phyloP scores from a whole-genome alignment of 495 filamentous ascomycete genomes.

The Rhizodiscina lignyota region DNA sequence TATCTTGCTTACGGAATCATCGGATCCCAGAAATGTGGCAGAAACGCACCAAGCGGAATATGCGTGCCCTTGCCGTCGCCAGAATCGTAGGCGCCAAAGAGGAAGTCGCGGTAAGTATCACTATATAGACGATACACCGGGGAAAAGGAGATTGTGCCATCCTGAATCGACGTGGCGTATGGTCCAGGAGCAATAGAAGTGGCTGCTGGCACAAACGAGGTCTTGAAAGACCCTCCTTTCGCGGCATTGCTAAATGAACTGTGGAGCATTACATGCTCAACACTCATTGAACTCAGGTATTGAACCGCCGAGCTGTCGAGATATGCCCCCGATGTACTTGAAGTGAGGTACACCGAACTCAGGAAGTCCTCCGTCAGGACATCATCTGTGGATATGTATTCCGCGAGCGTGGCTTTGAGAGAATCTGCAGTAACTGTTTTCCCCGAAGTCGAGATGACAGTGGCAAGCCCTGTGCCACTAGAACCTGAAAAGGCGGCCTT shows the following conservation, averaged over 20 bases:
- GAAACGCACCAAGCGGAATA: conserved; percentile 6
- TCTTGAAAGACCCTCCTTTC: conserved; percentile 1
- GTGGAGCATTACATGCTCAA: conserved; percentile 1
- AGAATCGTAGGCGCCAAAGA: conserved; percentile 13
- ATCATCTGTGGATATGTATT: conserved; percentile 1
- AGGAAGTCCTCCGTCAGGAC: conserved; percentile 18
- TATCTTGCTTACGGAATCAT: conserved; percentile 13
- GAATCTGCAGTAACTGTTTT: not conserved
- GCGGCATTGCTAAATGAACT: conserved; percentile 2
- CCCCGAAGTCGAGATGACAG: conserved; percentile 8
- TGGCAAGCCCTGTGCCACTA: conserved; percentile 1
- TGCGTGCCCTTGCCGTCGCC: conserved; percentile 8
- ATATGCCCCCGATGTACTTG: conserved; percentile 9
- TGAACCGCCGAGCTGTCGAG: conserved; percentile 10
- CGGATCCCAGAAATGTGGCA: conserved; percentile 11
- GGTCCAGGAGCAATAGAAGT: conserved; percentile 6
- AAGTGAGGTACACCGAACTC: conserved; percentile 15
- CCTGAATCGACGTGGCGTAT: conserved; percentile 5
- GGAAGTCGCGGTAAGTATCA: conserved; percentile 12
- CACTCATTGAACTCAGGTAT: conserved; percentile 2
- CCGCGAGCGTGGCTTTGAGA: not conserved
- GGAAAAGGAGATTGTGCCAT: conserved; percentile 6
- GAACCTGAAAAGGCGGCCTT: not conserved
- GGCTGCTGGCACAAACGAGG: conserved; percentile 1
- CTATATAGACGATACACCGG: conserved; percentile 12